Evolutionary conservation across 768 basidiomycete genomes (phyloP).

Genomic region (Porphyrellus cyaneotinctus): DNA sequence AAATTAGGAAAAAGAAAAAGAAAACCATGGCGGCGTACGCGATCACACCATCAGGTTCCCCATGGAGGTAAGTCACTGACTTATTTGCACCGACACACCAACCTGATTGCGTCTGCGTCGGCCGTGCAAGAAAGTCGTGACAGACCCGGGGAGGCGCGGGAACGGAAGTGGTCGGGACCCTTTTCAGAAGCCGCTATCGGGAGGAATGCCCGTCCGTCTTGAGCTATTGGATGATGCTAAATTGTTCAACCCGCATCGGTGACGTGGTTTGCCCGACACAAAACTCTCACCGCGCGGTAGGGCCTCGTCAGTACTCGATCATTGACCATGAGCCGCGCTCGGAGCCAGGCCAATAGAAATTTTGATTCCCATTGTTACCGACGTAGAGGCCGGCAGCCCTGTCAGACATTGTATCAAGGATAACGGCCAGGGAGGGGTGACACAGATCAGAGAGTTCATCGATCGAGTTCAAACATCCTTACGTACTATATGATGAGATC

Average conservation of each 20-base stretch:
- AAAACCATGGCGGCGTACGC: background rate
- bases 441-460: constrained; percentile 3
- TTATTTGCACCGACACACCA: background rate
- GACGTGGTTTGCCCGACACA: background rate
- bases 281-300: background rate
- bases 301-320: background rate
- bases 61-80: constrained; percentile 3
- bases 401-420: background rate
- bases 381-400: constrained; percentile 1
- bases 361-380: background rate
- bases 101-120: constrained; percentile 1
- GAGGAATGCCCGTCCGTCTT: background rate
- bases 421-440: background rate
- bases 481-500: constrained; percentile 5
- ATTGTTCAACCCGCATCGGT: background rate
- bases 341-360: background rate
- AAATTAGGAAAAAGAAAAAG: background rate
- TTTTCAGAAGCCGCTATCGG: background rate
- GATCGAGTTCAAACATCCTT: background rate
- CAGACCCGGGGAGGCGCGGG: background rate
- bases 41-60: constrained; percentile 5
- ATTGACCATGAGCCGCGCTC: background rate
- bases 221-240: background rate
- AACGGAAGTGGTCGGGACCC: background rate
- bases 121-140: constrained; percentile 1